Evolutionary conservation across 768 basidiomycete genomes (phyloP).

Genomic region (Boletales sp.): DNA sequence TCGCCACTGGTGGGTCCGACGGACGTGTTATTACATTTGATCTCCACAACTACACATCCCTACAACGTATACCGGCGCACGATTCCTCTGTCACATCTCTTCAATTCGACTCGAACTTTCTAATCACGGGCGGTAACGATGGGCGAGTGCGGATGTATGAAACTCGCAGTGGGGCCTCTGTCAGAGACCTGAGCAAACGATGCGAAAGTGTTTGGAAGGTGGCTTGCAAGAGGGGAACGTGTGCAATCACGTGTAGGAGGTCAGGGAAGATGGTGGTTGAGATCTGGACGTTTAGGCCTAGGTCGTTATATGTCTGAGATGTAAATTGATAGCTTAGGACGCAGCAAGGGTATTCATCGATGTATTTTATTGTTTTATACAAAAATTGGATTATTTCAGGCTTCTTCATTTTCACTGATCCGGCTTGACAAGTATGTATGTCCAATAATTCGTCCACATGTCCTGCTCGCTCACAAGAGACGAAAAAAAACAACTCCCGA

Average conservation of each 20-base stretch:
- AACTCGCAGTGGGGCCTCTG: constrained; percentile 55
- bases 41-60: constrained; percentile 40
- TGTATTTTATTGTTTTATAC: no score
- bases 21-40: constrained; percentile 79
- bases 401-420: no score
- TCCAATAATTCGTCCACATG: constrained; percentile 12
- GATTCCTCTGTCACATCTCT: constrained; percentile 83
- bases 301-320: constrained; percentile 12
- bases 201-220: constrained; percentile 90
- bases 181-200: constrained; percentile 74
- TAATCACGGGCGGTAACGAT: constrained; percentile 84
- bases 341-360: no score
- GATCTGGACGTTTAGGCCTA: constrained; percentile 73
- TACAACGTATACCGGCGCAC: constrained; percentile 81
- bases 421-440: constrained; percentile 5
- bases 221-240: constrained; percentile 64
- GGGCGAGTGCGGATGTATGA: constrained; percentile 78
- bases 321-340: no score
- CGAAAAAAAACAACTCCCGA: constrained; percentile 7
- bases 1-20: constrained; percentile 85
- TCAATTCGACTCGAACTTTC: constrained; percentile 79
- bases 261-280: constrained; percentile 83
- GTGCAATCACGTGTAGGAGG: constrained; percentile 78
- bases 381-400: no score
- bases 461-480: constrained; percentile 8